A percentile compares a stretch with the other conserved stretches of the same genome.
Conservation (phyloP, 106 monocot species). For the Dendrobium chrysotoxum region DNA sequence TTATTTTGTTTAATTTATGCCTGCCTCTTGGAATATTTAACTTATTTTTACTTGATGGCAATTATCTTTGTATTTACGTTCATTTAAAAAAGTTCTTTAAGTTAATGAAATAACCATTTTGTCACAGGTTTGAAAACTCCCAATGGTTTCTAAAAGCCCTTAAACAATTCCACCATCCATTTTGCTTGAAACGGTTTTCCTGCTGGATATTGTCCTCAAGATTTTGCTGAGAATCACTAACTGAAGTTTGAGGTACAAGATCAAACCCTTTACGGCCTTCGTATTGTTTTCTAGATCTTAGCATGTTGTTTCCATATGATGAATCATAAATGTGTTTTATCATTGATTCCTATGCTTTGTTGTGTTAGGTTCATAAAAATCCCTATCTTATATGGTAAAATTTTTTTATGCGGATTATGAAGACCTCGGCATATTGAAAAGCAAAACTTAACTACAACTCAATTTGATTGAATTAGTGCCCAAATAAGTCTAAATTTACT, state of each 20-base stretch:
- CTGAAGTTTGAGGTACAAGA: background rate
- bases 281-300: background rate
- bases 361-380: background rate
- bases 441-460: too few species aligned
- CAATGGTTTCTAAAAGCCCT: background rate
- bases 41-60: background rate
- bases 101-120: background rate
- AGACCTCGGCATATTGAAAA: too few species aligned
- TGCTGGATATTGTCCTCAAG: background rate
- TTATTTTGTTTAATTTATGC: background rate
- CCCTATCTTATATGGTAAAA: background rate
- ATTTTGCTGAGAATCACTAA: background rate
- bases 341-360: background rate
- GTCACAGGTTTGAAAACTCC: background rate
- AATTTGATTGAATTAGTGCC: too few species aligned
- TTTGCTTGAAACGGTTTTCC: background rate
- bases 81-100: background rate
- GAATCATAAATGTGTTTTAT: background rate
- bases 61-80: background rate
- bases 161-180: background rate
- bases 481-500: too few species aligned
- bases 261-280: background rate
- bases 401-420: too few species aligned
- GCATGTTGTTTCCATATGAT: background rate
- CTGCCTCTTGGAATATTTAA: background rate